A percentile compares a stretch with the other conserved stretches of the same genome.
These are phyloP conservation scores for Penicillium sp. DNA, from an alignment of 2,329 filamentous ascomycete genomes.

Conservation along the genomic window DNA sequence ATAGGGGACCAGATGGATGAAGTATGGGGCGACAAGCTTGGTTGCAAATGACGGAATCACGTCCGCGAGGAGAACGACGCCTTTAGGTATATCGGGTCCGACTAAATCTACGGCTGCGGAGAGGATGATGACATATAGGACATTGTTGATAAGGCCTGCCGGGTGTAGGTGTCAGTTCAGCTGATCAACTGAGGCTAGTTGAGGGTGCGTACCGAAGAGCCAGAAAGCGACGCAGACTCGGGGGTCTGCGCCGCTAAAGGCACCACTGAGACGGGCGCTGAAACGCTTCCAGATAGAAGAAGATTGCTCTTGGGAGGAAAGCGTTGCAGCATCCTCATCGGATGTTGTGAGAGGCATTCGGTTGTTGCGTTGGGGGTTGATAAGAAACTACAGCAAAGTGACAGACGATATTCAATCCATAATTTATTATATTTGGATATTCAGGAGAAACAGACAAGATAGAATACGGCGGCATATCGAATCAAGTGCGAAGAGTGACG, in stretches of 20 bases:
- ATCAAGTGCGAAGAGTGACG: constrained; percentile 8
- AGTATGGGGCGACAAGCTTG: constrained; percentile 88
- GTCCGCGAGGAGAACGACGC: constrained; percentile 87
- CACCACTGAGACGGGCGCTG: constrained; percentile 59
- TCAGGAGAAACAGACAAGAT: not conserved
- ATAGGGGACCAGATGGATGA: constrained; percentile 86
- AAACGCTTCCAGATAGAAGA: constrained; percentile 74
- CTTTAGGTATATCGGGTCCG: constrained; percentile 80
- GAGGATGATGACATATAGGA: constrained; percentile 95
- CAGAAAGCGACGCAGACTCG: constrained; percentile 80
- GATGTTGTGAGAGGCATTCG: constrained; percentile 26
- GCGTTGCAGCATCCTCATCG: constrained; percentile 27
- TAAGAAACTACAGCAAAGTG: constrained; percentile 1
- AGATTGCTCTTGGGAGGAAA: constrained; percentile 47
- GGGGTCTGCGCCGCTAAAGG: constrained; percentile 66
- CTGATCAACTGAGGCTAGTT: constrained; percentile 15
- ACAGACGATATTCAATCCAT: not conserved
- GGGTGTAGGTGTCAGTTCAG: not conserved
- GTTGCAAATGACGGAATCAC: constrained; percentile 85
- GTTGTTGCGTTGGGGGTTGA: constrained; percentile 9
- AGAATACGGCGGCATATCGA: not conserved
- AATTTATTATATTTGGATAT: not conserved
- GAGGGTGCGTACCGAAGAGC: constrained; percentile 70
- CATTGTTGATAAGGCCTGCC: constrained; percentile 87
- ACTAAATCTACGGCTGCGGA: constrained; percentile 94